These are phyloP conservation scores for Saccharomycopsis fermentans DNA, from an alignment of 805 yeast species.

Conservation along the genomic window DNA sequence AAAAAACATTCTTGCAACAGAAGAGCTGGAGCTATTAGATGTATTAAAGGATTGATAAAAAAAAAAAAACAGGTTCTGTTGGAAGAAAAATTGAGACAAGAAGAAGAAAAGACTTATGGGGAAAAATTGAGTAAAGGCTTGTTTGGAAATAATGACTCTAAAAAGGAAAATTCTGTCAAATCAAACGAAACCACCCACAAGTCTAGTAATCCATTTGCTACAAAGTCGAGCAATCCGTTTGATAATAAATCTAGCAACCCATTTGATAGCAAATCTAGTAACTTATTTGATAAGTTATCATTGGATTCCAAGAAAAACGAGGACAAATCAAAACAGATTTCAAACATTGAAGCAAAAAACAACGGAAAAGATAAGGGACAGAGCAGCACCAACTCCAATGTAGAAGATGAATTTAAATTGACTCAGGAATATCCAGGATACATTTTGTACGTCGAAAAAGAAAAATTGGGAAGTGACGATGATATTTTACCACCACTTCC, in stretches of 20 bases:
- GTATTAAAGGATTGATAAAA: constrained; percentile 57
- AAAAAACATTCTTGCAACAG: constrained; percentile 51
- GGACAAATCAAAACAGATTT: not conserved
- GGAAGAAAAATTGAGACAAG: constrained; percentile 23
- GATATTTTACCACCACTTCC: constrained; percentile 39
- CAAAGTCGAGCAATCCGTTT: constrained; percentile 19
- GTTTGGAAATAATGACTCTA: constrained; percentile 1
- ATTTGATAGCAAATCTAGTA: constrained; percentile 25
- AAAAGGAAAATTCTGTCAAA: not conserved
- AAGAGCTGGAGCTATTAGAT: constrained; percentile 60
- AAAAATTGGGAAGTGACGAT: constrained; percentile 41
- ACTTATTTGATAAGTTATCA: constrained; percentile 20
- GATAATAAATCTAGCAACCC: constrained; percentile 34
- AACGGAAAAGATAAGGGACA: constrained; percentile 21
- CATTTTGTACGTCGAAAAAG: constrained; percentile 64
- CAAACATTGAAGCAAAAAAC: constrained; percentile 1
- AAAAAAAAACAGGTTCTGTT: constrained; percentile 19
- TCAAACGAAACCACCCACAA: not conserved
- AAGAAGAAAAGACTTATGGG: constrained; percentile 3
- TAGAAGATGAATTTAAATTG: not conserved
- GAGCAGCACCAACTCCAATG: constrained; percentile 21
- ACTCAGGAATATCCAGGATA: constrained; percentile 53
- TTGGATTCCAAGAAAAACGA: not conserved
- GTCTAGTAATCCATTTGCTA: constrained; percentile 23
- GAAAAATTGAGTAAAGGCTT: constrained; percentile 5